Conservation (phyloP, 148 eudicot genomes). For the Arctostaphylos glauca region DNA sequence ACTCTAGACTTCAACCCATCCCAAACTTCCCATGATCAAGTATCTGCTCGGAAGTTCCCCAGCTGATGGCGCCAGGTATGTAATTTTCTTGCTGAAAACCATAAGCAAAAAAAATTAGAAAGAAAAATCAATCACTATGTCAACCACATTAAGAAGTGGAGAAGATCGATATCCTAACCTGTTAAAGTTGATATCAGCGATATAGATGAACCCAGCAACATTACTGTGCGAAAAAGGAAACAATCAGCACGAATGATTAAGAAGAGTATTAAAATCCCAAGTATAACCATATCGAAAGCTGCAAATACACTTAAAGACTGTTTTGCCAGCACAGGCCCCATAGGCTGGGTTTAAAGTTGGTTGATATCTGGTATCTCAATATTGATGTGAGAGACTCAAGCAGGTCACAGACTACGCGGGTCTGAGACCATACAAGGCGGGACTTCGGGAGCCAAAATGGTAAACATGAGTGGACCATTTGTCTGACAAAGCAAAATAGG, state of each 20-base stretch:
- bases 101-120: neutral
- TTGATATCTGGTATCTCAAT: neutral
- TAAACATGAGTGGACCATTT: too few species aligned
- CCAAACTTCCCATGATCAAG: conserved; percentile 64
- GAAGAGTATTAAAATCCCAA: neutral
- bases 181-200: conserved; percentile 74
- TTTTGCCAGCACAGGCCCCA: neutral
- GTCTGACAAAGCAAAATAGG: neutral
- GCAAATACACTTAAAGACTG: neutral
- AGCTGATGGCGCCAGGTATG: conserved; percentile 86
- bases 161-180: conserved; percentile 42
- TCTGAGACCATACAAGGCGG: too few species aligned
- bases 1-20: conserved; percentile 62
- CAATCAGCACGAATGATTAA: neutral
- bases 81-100: conserved; percentile 61
- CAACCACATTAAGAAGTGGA: conserved; percentile 3
- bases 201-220: conserved; percentile 86
- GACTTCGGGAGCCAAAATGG: too few species aligned
- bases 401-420: too few species aligned
- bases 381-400: neutral
- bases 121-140: neutral
- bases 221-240: conserved; percentile 45
- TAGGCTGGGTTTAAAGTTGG: neutral
- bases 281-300: neutral
- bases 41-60: conserved; percentile 76